Percentiles rank a stretch among this genome's conserved stretches.
These are phyloP conservation scores for Coemansia sp. DNA, from an alignment of 192 early-diverging fungal genomes.

Conservation along the genomic window DNA sequence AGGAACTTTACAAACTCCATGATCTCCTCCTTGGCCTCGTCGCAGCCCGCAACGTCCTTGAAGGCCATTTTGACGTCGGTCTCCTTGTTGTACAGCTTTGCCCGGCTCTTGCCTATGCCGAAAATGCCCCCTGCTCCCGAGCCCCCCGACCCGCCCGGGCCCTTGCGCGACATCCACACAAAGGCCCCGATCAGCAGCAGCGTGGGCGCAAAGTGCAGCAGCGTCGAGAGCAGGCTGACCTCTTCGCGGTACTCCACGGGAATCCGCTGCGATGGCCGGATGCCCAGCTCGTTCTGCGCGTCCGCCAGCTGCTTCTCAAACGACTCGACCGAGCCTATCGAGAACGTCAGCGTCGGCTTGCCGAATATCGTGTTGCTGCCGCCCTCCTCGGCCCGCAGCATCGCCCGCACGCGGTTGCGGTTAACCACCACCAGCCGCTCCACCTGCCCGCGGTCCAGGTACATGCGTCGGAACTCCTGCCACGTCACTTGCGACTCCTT, in stretches of 20 bases:
- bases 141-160: slow-evolving; percentile 62
- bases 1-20: slow-evolving; percentile 99
- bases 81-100: slow-evolving; percentile 97
- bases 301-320: slow-evolving; percentile 90
- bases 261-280: slow-evolving; percentile 85
- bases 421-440: slow-evolving; percentile 89
- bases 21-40: slow-evolving; percentile 99
- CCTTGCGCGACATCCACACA: slow-evolving; percentile 81
- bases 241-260: slow-evolving; percentile 90
- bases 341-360: slow-evolving; percentile 58
- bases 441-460: slow-evolving; percentile 90
- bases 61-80: slow-evolving; percentile 95
- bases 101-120: slow-evolving; percentile 93
- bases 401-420: slow-evolving; percentile 77
- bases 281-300: slow-evolving; percentile 88
- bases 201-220: slow-evolving; percentile 93
- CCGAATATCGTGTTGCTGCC: slow-evolving; percentile 5
- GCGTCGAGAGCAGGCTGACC: slow-evolving; percentile 64
- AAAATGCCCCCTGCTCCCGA: slow-evolving; percentile 80
- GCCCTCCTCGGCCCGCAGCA: slow-evolving; percentile 46
- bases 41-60: slow-evolving; percentile 98
- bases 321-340: slow-evolving; percentile 90
- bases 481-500: slow-evolving; percentile 72
- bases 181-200: slow-evolving; percentile 85
- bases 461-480: slow-evolving; percentile 86